Evolutionary conservation across 164 flowering plant species (phyloP).

Genomic region (Macadamia tetraphylla): DNA sequence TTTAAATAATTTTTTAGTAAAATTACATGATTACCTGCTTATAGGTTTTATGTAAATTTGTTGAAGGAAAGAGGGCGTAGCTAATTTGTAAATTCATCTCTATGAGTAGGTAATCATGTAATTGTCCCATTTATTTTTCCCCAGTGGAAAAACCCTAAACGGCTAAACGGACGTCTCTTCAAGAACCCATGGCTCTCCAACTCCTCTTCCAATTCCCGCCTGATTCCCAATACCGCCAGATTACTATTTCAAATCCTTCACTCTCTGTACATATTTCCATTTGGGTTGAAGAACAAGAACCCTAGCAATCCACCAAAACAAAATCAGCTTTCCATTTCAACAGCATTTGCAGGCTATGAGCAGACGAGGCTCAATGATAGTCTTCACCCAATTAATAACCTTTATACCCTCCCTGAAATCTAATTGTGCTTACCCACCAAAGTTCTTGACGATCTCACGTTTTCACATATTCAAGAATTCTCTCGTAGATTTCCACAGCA

Average conservation of each 20-base stretch:
- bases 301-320: neutral
- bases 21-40: too few species aligned
- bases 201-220: neutral
- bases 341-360: slow-evolving; percentile 12
- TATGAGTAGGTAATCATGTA: too few species aligned
- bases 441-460: neutral
- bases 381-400: slow-evolving; percentile 14
- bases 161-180: too few species aligned
- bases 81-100: too few species aligned
- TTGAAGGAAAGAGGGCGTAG: too few species aligned
- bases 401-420: slow-evolving; percentile 6
- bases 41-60: too few species aligned
- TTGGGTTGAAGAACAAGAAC: neutral
- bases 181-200: too few species aligned
- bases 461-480: slow-evolving; percentile 1
- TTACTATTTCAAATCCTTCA: neutral
- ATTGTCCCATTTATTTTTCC: too few species aligned
- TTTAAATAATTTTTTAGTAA: too few species aligned
- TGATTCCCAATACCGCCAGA: neutral
- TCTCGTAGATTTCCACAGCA: slow-evolving; percentile 6
- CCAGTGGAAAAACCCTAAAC: too few species aligned
- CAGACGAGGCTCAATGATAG: slow-evolving; percentile 17
- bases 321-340: neutral
- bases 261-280: neutral
- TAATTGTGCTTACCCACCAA: neutral